Percentiles rank a stretch among this genome's conserved stretches.
phyloP scores from a whole-genome alignment of 2,329 filamentous ascomycete species.

The Aspergillus amoenus region DNA sequence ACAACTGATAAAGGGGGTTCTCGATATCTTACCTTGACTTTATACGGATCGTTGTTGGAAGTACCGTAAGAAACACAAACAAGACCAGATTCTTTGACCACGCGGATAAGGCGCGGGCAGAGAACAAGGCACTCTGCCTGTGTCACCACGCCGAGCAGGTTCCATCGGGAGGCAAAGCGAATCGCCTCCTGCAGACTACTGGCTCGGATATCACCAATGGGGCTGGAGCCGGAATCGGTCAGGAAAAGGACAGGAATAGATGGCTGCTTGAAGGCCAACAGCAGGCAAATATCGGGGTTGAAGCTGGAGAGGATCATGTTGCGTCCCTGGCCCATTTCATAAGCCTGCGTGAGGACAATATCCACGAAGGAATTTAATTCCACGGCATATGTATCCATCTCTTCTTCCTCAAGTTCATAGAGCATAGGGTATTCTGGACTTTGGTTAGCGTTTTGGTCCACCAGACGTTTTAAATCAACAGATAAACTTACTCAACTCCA shows the following conservation, averaged over 20 bases:
- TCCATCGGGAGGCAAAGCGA: slow-evolving; percentile 92
- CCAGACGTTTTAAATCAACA: slow-evolving; percentile 13
- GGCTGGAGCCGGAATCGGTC: slow-evolving; percentile 78
- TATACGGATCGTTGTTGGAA: slow-evolving; percentile 80
- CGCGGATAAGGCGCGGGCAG: slow-evolving; percentile 81
- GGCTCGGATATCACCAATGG: slow-evolving; percentile 84
- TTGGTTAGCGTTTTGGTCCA: slow-evolving; percentile 24
- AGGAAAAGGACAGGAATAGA: slow-evolving; percentile 95
- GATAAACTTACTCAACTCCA: slow-evolving; percentile 73
- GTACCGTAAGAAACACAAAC: slow-evolving; percentile 95
- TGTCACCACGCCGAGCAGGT: slow-evolving; percentile 85
- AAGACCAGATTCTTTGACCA: slow-evolving; percentile 90
- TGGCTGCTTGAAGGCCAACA: slow-evolving; percentile 94
- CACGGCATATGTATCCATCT: slow-evolving; percentile 94
- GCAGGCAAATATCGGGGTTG: slow-evolving; percentile 93
- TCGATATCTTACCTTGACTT: slow-evolving; percentile 71
- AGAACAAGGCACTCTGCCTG: slow-evolving; percentile 86
- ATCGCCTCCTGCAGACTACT: slow-evolving; percentile 93
- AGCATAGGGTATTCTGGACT: slow-evolving; percentile 85
- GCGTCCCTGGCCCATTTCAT: slow-evolving; percentile 76
- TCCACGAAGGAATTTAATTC: slow-evolving; percentile 97
- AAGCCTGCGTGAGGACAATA: slow-evolving; percentile 85
- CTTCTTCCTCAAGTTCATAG: slow-evolving; percentile 88
- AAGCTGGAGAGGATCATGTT: slow-evolving; percentile 97
- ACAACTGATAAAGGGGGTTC: background rate